Percentiles rank a stretch among this genome's conserved stretches.
Evolutionary conservation across 2,329 filamentous ascomycete species (phyloP).

Genomic region (Colletotrichum siamense): DNA sequence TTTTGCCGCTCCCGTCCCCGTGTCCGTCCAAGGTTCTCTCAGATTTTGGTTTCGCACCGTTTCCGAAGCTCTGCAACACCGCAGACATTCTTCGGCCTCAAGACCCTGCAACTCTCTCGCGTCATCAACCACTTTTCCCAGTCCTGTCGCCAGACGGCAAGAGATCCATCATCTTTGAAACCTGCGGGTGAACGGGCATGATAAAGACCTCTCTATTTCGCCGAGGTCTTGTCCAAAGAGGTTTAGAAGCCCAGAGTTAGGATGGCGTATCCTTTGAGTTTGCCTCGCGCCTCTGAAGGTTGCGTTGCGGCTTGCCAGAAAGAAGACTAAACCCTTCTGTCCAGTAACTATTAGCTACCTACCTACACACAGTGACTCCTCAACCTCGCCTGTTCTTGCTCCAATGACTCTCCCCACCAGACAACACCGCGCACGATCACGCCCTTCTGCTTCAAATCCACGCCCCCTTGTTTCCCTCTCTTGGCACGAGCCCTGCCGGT

Average conservation of each 20-base stretch:
- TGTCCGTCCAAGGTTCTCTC: neutral
- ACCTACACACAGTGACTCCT: neutral
- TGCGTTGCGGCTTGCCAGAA: neutral
- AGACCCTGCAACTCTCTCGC: neutral
- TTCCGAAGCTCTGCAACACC: neutral
- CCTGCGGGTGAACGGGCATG: neutral
- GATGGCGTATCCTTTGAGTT: neutral
- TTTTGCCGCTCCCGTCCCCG: neutral
- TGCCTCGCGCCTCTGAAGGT: neutral
- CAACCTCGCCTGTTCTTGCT: neutral
- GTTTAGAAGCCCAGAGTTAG: neutral
- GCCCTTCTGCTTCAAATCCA: neutral
- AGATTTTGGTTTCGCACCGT: neutral
- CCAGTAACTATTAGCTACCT: neutral
- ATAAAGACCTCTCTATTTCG: neutral
- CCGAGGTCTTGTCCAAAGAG: neutral
- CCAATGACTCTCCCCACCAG: neutral
- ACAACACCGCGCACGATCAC: neutral
- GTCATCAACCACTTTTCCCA: neutral
- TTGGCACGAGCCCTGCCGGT: neutral
- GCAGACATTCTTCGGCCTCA: neutral
- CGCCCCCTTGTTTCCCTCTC: neutral
- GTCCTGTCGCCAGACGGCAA: neutral
- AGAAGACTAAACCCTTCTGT: neutral
- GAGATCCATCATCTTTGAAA: neutral